These are phyloP conservation scores for Diplodia sapinea DNA, from an alignment of 2,329 filamentous ascomycete species.

Conservation along the genomic window DNA sequence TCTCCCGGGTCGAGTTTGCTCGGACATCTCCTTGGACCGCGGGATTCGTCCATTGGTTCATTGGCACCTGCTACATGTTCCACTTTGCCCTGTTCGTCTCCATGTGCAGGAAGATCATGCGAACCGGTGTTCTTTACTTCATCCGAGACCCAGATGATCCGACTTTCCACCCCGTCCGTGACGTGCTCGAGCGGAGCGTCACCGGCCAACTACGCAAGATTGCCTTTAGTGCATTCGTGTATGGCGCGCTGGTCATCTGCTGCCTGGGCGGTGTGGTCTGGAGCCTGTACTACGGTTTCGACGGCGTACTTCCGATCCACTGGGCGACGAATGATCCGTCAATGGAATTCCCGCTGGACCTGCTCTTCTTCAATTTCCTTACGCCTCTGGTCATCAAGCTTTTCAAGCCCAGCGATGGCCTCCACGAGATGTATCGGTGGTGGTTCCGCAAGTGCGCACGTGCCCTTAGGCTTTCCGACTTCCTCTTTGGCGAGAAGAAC, in stretches of 20 bases:
- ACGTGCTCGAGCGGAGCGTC: slow-evolving; percentile 91
- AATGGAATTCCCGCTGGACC: slow-evolving; percentile 90
- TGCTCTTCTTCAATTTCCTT: slow-evolving; percentile 95
- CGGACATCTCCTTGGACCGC: slow-evolving; percentile 82
- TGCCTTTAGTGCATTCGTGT: slow-evolving; percentile 92
- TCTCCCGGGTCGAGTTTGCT: slow-evolving; percentile 79
- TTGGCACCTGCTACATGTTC: slow-evolving; percentile 99
- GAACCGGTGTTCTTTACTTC: slow-evolving; percentile 93
- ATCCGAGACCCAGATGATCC: slow-evolving; percentile 98
- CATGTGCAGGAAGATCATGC: slow-evolving; percentile 98
- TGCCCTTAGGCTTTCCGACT: slow-evolving; percentile 81
- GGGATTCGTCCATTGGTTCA: slow-evolving; percentile 97
- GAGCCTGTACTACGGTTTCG: slow-evolving; percentile 74
- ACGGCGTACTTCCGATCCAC: slow-evolving; percentile 82
- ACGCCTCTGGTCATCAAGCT: slow-evolving; percentile 86
- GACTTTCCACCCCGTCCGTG: slow-evolving; percentile 95
- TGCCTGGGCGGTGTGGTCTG: slow-evolving; percentile 96
- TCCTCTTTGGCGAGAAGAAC: slow-evolving; percentile 84
- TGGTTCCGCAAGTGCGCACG: slow-evolving; percentile 92
- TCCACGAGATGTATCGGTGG: slow-evolving; percentile 90
- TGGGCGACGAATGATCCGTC: slow-evolving; percentile 93
- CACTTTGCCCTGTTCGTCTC: slow-evolving; percentile 98
- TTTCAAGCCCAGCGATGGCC: slow-evolving; percentile 81
- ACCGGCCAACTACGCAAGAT: slow-evolving; percentile 95
- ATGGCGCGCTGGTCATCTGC: slow-evolving; percentile 88